Evolutionary conservation across 305 asterid genomes (phyloP).

Genomic region (Fraxinus angustifolia): DNA sequence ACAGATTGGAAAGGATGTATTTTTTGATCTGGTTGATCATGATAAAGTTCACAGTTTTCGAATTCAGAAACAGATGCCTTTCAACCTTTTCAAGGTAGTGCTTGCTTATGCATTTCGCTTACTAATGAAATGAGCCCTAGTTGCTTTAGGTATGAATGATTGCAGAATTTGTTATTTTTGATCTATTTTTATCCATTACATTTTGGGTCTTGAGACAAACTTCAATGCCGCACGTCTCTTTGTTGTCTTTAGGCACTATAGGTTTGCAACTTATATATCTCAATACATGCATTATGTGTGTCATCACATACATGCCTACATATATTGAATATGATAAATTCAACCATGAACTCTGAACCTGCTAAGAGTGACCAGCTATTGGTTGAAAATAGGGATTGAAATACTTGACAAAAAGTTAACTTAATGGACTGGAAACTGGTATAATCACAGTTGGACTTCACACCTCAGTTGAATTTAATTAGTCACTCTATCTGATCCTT

Average conservation of each 20-base stretch:
- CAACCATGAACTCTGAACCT: background rate
- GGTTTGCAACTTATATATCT: background rate
- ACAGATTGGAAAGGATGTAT: conserved; percentile 87
- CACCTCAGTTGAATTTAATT: background rate
- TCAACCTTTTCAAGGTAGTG: conserved; percentile 58
- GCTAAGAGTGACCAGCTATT: background rate
- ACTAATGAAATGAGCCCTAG: background rate
- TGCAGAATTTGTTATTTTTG: background rate
- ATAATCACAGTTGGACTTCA: background rate
- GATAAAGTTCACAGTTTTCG: conserved; percentile 90
- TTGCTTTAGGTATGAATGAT: background rate
- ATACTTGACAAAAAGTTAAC: background rate
- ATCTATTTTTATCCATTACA: background rate
- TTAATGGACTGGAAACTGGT: background rate
- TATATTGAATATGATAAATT: background rate
- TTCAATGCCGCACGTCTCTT: background rate
- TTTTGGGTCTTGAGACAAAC: background rate
- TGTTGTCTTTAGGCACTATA: background rate
- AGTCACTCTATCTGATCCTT: background rate
- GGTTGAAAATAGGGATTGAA: background rate
- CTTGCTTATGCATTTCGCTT: background rate
- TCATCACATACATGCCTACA: background rate
- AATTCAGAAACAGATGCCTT: conserved; percentile 77
- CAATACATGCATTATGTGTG: background rate
- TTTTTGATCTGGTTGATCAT: conserved; percentile 94